These are phyloP conservation scores for Cyclotella baltica DNA, from an alignment of 108 stramenopile genomes.

Conservation along the genomic window DNA sequence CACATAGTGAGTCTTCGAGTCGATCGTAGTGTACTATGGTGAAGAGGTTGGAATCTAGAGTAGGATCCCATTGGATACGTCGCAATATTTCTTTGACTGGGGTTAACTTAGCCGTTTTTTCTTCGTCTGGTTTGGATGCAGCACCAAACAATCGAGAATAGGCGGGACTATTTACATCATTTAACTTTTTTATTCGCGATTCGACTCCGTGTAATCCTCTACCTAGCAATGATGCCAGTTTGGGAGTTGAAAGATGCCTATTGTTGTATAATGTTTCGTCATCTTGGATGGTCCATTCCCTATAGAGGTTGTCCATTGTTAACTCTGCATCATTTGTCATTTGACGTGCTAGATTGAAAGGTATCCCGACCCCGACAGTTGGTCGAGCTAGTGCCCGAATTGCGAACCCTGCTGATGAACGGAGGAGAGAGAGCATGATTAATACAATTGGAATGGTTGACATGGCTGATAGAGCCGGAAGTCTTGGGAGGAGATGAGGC, in stretches of 20 bases:
- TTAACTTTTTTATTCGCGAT: conserved; percentile 68
- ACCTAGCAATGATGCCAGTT: conserved; percentile 77
- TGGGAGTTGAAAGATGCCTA: conserved; percentile 52
- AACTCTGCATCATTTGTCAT: conserved; percentile 8
- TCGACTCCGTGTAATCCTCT: conserved; percentile 84
- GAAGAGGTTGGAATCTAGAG: conserved; percentile 58
- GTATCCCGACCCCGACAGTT: too few species aligned
- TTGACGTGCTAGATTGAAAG: neutral
- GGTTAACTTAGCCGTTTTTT: conserved; percentile 58
- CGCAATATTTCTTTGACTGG: conserved; percentile 79
- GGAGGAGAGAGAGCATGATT: neutral
- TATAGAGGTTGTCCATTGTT: conserved; percentile 78
- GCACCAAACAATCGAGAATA: conserved; percentile 78
- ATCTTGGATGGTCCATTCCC: conserved; percentile 85
- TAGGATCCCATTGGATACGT: conserved; percentile 79
- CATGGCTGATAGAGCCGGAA: too few species aligned
- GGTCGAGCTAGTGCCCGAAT: too few species aligned
- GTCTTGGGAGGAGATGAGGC: too few species aligned
- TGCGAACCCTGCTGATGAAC: neutral
- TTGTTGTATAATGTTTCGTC: conserved; percentile 73
- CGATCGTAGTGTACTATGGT: conserved; percentile 80
- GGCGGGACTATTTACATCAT: conserved; percentile 69
- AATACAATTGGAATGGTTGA: too few species aligned
- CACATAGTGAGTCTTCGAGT: conserved; percentile 58
- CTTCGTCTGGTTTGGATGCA: conserved; percentile 3